Conservation (phyloP, 352 stramenopile species). For the Globisporangium lucens region DNA sequence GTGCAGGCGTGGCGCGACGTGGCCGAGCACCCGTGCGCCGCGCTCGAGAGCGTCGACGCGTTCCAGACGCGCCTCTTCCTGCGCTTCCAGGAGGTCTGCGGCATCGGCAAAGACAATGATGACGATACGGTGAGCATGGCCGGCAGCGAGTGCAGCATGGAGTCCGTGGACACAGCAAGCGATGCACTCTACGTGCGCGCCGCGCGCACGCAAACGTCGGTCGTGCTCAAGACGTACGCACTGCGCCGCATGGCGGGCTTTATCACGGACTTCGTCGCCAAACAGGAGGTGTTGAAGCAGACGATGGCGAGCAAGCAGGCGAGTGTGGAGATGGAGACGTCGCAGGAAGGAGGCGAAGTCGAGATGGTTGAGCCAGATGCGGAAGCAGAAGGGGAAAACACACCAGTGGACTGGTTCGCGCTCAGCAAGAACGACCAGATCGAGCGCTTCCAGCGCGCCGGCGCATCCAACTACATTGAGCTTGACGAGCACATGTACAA, state of each 20-base stretch:
- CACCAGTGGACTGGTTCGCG: constrained; percentile 14
- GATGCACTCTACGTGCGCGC: background rate
- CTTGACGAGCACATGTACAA: constrained; percentile 17
- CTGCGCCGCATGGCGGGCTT: constrained; percentile 16
- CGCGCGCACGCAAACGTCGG: constrained; percentile 12
- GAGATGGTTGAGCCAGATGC: background rate
- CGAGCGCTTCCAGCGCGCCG: constrained; percentile 15
- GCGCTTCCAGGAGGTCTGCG: constrained; percentile 13
- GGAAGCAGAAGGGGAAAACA: constrained; percentile 1
- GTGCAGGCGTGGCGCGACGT: constrained; percentile 16
- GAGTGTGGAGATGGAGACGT: background rate
- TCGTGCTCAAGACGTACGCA: constrained; percentile 16
- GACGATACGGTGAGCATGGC: constrained; percentile 9
- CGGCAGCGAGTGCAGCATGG: constrained; percentile 15
- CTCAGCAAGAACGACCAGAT: constrained; percentile 13
- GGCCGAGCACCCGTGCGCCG: constrained; percentile 6
- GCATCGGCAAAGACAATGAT: background rate
- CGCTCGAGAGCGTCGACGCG: constrained; percentile 14
- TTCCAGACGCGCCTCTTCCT: constrained; percentile 19
- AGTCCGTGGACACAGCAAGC: constrained; percentile 2
- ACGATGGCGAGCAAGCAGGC: background rate
- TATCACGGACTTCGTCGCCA: constrained; percentile 6
- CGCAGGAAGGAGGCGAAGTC: background rate
- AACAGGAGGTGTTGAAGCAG: constrained; percentile 4
- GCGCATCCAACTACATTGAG: constrained; percentile 16